Evolutionary conservation across 1,284 basidiomycete species (phyloP).

Genomic region (Inonotus obliquus): DNA sequence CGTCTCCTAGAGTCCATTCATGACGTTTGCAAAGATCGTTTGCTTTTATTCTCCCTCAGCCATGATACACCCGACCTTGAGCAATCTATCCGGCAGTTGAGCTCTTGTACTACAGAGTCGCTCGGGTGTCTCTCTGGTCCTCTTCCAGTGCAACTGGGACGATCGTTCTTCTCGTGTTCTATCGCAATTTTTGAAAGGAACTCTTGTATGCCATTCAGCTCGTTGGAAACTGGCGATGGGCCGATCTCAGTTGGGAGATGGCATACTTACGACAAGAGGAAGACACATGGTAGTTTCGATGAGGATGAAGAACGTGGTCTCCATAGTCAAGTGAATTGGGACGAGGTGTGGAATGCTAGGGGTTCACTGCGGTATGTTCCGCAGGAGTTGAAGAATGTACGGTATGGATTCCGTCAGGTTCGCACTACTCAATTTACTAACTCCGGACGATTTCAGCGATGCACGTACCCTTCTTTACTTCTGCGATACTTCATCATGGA

Average conservation of each 20-base stretch:
- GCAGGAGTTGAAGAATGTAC: conserved; percentile 7
- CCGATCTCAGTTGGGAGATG: conserved; percentile 13
- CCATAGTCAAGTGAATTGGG: conserved; percentile 8
- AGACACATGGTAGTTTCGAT: neutral
- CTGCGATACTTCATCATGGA: conserved; percentile 6
- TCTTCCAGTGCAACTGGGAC: neutral
- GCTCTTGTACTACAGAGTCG: conserved; percentile 7
- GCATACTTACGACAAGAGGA: conserved; percentile 11
- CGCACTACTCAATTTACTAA: neutral
- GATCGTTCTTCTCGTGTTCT: conserved; percentile 11
- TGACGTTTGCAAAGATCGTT: neutral
- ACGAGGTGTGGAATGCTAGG: conserved; percentile 14
- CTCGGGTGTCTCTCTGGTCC: conserved; percentile 16
- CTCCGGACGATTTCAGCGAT: conserved; percentile 5
- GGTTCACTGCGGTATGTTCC: conserved; percentile 3
- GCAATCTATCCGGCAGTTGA: conserved; percentile 6
- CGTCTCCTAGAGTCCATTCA: neutral
- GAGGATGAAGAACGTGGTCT: neutral
- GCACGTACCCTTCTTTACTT: conserved; percentile 12
- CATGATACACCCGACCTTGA: conserved; percentile 16
- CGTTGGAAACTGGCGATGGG: conserved; percentile 2
- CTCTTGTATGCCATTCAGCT: conserved; percentile 6
- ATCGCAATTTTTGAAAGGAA: conserved; percentile 9
- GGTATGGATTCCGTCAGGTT: neutral
- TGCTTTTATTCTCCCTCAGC: conserved; percentile 10